These are phyloP conservation scores for Auricularia sp. DNA, from an alignment of 768 basidiomycete genomes.

Conservation along the genomic window DNA sequence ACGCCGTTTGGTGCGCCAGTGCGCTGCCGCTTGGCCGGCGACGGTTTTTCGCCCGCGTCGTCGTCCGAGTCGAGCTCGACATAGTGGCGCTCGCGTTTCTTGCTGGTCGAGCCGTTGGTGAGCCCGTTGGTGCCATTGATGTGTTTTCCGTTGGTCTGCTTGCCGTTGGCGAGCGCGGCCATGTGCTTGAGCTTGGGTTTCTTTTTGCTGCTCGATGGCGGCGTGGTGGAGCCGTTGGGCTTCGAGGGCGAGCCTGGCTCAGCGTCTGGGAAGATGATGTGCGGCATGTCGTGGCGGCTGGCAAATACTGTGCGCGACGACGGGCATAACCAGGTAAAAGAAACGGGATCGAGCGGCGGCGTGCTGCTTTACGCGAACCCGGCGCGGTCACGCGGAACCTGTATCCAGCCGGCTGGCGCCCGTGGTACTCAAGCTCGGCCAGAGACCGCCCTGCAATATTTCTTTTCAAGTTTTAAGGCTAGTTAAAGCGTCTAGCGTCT, in stretches of 20 bases:
- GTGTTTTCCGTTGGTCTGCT: background rate
- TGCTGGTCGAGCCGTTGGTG: background rate
- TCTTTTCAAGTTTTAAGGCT: too few species aligned
- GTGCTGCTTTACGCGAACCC: too few species aligned
- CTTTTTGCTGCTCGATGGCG: background rate
- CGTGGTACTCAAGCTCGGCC: too few species aligned
- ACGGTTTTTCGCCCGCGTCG: background rate
- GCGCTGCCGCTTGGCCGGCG: background rate
- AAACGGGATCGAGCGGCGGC: too few species aligned
- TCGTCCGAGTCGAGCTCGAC: slow-evolving; percentile 3
- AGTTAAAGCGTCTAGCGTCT: too few species aligned
- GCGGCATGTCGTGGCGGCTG: slow-evolving; percentile 1
- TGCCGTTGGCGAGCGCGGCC: background rate
- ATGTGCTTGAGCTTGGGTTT: background rate
- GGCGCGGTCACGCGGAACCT: too few species aligned
- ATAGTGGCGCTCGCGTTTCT: background rate
- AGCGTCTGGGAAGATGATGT: background rate
- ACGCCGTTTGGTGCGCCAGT: background rate
- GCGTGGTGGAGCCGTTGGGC: background rate
- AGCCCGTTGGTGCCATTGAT: background rate
- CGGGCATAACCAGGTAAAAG: background rate
- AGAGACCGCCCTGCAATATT: too few species aligned
- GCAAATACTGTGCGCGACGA: background rate
- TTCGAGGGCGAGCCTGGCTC: background rate
- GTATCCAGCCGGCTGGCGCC: too few species aligned